Evolutionary conservation across 129 eudicot species (phyloP).

Genomic region (Deinandra increscens): DNA sequence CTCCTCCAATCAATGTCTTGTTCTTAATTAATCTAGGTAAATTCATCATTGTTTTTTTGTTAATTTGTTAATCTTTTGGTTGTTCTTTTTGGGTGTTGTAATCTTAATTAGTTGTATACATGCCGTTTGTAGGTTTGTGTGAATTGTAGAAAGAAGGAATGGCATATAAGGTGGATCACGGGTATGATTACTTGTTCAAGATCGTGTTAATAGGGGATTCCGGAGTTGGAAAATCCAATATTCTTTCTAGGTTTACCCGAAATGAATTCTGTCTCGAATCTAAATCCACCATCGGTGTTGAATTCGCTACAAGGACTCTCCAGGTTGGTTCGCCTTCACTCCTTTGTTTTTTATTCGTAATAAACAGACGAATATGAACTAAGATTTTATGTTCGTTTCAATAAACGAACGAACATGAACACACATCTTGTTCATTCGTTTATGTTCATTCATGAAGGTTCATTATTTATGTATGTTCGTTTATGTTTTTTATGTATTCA

Average conservation of each 20-base stretch:
- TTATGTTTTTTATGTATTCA: too few species aligned
- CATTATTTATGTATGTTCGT: not conserved
- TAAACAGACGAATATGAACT: too few species aligned
- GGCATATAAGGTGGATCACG: slow-evolving; percentile 96
- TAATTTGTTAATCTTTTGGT: not conserved
- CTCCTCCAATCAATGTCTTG: slow-evolving; percentile 4
- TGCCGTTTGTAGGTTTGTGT: slow-evolving; percentile 34
- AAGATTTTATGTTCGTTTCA: too few species aligned
- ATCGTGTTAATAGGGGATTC: slow-evolving; percentile 89
- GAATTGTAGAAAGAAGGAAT: slow-evolving; percentile 44
- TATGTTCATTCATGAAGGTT: not conserved
- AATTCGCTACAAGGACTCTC: slow-evolving; percentile 90
- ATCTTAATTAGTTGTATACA: not conserved
- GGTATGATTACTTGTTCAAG: slow-evolving; percentile 81
- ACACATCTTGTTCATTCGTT: not conserved
- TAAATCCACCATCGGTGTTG: slow-evolving; percentile 94
- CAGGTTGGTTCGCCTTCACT: slow-evolving; percentile 40
- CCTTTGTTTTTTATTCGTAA: too few species aligned
- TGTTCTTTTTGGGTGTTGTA: not conserved
- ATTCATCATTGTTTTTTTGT: too few species aligned
- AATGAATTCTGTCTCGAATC: slow-evolving; percentile 91
- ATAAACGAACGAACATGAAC: not conserved
- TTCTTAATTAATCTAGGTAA: not conserved
- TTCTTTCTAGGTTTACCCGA: slow-evolving; percentile 81
- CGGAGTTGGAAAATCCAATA: slow-evolving; percentile 93